Base-by-base conservation (phyloP, 768 basidiomycete species). In the Naematelia encephala region DNA sequence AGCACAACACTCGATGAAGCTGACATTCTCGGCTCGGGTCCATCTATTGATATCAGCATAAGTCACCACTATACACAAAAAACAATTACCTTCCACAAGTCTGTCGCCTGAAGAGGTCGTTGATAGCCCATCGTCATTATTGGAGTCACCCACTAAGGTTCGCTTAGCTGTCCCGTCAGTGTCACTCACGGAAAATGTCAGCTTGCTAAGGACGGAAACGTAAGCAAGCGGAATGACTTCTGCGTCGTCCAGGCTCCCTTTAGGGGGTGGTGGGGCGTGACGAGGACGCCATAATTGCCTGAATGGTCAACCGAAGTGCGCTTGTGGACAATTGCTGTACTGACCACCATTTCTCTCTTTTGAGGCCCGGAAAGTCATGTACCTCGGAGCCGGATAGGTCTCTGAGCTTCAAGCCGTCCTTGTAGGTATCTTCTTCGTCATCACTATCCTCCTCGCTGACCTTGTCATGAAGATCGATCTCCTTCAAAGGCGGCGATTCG, bases 21-120 rank as follows among this genome's bases (percentile, higher is more conserved):
- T 42, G 25, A 65, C 67, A 60, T 59, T 74, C 73, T 45, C 73
- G 28, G 60, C 61, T 68, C 2, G 59, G 49, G 48, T 74, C 73
- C 67, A 74, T 65, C 67, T 74, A 50, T 27, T 13, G 4, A 39
- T 4, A 30, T 66, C 53, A 63, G 48, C 34, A 11, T 25, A 4
- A n/a, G n/a, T 27, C 30, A 19, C 21, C 2, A 5, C n/a, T 49
- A 13, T 4, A 43, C 22, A 21, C 11, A 22, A 12, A 1, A 2
- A 29, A 21, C 11, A 54, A 67, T 83, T 60, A 89, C 78, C 68
- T 83, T 84, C 86, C 87, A 88, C 12, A 89, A 75, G 76, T 90
- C 89, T 1, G 86, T 83, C 0, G 86, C 85, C 67, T 87, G 86
- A 8, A 90, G 79, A 0, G 87, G 85, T 27, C 88, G 80, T 68